A percentile compares a stretch with the other conserved stretches of the same genome.
These are phyloP conservation scores for Postia placenta DNA, from an alignment of 768 basidiomycete genomes.

Conservation along the genomic window DNA sequence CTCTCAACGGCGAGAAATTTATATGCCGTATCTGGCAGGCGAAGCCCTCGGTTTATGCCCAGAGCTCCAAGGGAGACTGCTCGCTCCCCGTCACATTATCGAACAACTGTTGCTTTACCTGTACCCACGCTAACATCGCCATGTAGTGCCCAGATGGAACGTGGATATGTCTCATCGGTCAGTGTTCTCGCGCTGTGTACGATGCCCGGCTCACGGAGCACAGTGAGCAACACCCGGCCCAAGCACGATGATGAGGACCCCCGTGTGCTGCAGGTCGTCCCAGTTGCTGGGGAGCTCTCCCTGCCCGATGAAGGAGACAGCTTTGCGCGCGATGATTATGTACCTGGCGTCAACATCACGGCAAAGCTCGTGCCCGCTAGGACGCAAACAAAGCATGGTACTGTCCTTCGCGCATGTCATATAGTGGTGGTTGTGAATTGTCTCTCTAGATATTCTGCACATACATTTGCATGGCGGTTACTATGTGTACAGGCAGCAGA, in stretches of 20 bases:
- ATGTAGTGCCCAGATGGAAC: constrained; percentile 28
- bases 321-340: constrained; percentile 5
- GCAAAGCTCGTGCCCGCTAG: constrained; percentile 10
- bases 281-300: constrained; percentile 20
- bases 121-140: too few relatives aligned
- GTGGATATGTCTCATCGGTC: constrained; percentile 25
- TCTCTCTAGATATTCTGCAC: constrained; percentile 15
- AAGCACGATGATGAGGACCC: constrained; percentile 14
- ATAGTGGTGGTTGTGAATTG: not conserved
- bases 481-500: constrained; percentile 21
- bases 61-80: too few relatives aligned
- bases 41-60: too few relatives aligned
- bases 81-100: too few relatives aligned
- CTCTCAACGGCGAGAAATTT: too few relatives aligned
- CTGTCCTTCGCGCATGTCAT: not conserved
- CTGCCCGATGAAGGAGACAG: constrained; percentile 7
- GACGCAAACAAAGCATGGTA: constrained; percentile 12
- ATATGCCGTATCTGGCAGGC: too few relatives aligned
- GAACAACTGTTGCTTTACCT: too few relatives aligned
- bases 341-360: constrained; percentile 18
- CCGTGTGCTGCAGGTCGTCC: constrained; percentile 20
- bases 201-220: not conserved
- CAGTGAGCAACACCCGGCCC: constrained; percentile 19
- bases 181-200: constrained; percentile 1
- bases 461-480: constrained; percentile 22